A percentile compares a stretch with the other conserved stretches of the same genome.
phyloP scores from a whole-genome alignment of 1,139 yeast species.

The Taphrina deformans region DNA sequence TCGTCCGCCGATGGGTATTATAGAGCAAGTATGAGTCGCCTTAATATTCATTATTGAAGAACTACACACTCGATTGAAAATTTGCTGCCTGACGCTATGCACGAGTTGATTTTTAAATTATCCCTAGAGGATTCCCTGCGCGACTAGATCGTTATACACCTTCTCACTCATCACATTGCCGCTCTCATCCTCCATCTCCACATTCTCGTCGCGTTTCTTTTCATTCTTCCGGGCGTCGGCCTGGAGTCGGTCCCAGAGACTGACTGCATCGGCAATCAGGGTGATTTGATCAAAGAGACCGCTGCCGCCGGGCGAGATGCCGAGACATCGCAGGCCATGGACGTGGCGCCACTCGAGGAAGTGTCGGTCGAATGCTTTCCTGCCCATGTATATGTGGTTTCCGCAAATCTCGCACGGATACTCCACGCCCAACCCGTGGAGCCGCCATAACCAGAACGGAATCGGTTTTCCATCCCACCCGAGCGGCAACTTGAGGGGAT shows the following conservation, averaged over 20 bases:
- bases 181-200: constrained; percentile 85
- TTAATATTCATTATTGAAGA: background rate
- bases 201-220: constrained; percentile 56
- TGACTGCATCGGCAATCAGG: constrained; percentile 65
- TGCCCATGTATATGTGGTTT: constrained; percentile 69
- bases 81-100: background rate
- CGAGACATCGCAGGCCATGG: constrained; percentile 73
- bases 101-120: no score
- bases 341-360: constrained; percentile 68
- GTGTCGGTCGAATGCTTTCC: constrained; percentile 70
- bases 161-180: constrained; percentile 89
- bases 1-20: no score
- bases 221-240: constrained; percentile 49
- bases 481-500: constrained; percentile 65
- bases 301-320: constrained; percentile 54
- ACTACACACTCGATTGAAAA: no score
- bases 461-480: constrained; percentile 92
- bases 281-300: constrained; percentile 63
- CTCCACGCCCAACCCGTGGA: constrained; percentile 76
- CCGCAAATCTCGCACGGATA: constrained; percentile 89
- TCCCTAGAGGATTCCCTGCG: constrained; percentile 70
- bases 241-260: constrained; percentile 55
- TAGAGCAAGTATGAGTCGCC: no score
- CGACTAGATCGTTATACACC: constrained; percentile 78
- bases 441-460: constrained; percentile 88